These are phyloP conservation scores for Meredithiella fracta DNA, from an alignment of 2,329 filamentous ascomycete genomes.

Conservation along the genomic window DNA sequence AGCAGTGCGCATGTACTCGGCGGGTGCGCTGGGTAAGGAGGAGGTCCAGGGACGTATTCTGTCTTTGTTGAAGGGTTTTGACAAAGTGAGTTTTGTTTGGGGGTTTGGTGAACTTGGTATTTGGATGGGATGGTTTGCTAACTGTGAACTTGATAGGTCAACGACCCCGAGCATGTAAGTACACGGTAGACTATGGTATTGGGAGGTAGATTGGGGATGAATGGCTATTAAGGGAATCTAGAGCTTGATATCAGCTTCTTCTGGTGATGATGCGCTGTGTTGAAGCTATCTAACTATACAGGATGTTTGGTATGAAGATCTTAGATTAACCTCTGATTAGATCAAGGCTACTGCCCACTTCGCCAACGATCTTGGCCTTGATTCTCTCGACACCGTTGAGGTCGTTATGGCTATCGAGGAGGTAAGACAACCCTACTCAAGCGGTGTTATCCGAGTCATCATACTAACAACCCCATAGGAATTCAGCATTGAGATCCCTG, in stretches of 20 bases:
- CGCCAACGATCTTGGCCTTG: slow-evolving; percentile 88
- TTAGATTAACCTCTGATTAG: slow-evolving; percentile 29
- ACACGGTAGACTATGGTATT: not conserved
- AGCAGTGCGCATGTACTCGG: slow-evolving; percentile 71
- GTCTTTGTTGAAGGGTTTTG: slow-evolving; percentile 84
- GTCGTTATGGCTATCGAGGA: slow-evolving; percentile 99
- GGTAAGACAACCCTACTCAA: slow-evolving; percentile 31
- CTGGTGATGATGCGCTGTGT: not conserved
- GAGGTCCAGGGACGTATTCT: slow-evolving; percentile 88
- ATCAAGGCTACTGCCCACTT: slow-evolving; percentile 78
- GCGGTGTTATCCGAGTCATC: not conserved
- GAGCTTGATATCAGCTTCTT: not conserved
- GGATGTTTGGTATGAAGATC: too few species aligned
- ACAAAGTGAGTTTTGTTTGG: slow-evolving; percentile 46
- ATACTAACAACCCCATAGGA: slow-evolving; percentile 23
- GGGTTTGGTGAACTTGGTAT: slow-evolving; percentile 3
- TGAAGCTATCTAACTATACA: slow-evolving; percentile 11
- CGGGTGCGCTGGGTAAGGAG: slow-evolving; percentile 58
- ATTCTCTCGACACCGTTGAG: slow-evolving; percentile 96
- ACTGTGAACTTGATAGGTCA: slow-evolving; percentile 38
- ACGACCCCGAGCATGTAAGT: slow-evolving; percentile 46
- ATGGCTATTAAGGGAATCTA: too few species aligned
- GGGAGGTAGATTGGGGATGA: not conserved
- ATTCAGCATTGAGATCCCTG: slow-evolving; percentile 87
- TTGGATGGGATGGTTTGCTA: slow-evolving; percentile 3